Conservation (phyloP, 164 flowering plant genomes). For the Tetrastigma voinierianum region DNA sequence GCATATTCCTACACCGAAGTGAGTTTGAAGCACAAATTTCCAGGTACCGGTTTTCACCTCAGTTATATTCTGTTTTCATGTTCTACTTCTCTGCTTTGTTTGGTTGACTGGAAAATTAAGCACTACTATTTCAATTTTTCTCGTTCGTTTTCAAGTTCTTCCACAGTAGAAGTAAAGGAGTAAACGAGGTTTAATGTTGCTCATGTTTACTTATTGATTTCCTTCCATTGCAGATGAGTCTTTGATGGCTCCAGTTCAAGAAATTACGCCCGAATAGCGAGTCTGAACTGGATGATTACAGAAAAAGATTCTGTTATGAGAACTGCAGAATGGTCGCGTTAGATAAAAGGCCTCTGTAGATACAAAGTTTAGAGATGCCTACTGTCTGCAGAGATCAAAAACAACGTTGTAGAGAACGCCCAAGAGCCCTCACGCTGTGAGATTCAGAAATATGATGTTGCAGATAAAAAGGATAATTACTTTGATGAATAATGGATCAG, state of each 20-base stretch:
- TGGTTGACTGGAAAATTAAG: conserved; percentile 2
- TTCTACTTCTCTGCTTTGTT: not conserved
- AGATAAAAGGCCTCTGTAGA: conserved; percentile 21
- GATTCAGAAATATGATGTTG: conserved; percentile 30
- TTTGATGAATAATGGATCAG: no score
- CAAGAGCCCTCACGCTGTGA: conserved; percentile 36
- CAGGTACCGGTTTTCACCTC: no score
- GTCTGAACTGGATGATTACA: conserved; percentile 27
- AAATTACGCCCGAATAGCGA: conserved; percentile 3
- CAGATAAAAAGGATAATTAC: no score
- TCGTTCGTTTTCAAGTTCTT: no score
- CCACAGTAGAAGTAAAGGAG: not conserved
- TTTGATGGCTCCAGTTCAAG: conserved; percentile 12
- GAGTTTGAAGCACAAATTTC: no score
- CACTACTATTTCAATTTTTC: not conserved
- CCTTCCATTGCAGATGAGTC: conserved; percentile 12
- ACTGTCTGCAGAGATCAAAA: conserved; percentile 25
- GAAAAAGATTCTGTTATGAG: conserved; percentile 23
- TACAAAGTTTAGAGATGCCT: conserved; percentile 35
- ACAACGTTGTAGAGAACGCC: conserved; percentile 29
- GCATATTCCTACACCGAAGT: no score
- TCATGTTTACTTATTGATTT: not conserved
- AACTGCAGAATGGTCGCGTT: conserved; percentile 23
- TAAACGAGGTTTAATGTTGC: not conserved
- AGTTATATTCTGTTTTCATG: no score